These are phyloP conservation scores for Candida nitratophila DNA, from an alignment of 805 yeast genomes.

Conservation along the genomic window DNA sequence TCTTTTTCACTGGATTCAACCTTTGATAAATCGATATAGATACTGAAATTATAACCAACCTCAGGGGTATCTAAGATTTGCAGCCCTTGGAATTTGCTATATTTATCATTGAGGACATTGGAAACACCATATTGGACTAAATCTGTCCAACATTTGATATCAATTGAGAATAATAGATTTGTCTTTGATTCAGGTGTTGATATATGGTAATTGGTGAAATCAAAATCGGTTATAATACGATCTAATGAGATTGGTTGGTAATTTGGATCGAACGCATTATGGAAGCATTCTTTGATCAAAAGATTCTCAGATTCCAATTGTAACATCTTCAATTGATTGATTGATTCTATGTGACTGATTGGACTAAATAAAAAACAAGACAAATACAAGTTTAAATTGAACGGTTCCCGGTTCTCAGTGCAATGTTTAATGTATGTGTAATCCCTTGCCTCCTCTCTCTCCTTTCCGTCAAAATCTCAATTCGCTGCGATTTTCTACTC, in stretches of 20 bases:
- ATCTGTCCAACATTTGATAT: slow-evolving; percentile 73
- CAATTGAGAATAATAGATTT: slow-evolving; percentile 57
- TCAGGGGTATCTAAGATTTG: slow-evolving; percentile 36
- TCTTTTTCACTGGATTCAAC: slow-evolving; percentile 34
- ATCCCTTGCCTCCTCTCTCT: neutral
- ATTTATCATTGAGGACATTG: slow-evolving; percentile 44
- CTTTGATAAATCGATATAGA: slow-evolving; percentile 52
- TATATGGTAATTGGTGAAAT: slow-evolving; percentile 88
- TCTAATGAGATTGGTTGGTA: slow-evolving; percentile 53
- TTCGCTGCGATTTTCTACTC: neutral
- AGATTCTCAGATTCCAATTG: slow-evolving; percentile 81
- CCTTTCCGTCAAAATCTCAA: neutral
- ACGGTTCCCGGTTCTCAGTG: too few species aligned
- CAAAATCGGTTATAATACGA: slow-evolving; percentile 90
- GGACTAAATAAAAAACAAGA: too few species aligned
- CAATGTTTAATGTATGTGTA: too few species aligned
- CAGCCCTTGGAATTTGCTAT: slow-evolving; percentile 34
- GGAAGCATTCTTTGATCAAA: slow-evolving; percentile 71
- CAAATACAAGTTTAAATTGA: too few species aligned
- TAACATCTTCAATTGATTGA: slow-evolving; percentile 43
- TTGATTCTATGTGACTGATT: neutral
- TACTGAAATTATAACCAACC: slow-evolving; percentile 74
- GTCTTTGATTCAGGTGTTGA: slow-evolving; percentile 79
- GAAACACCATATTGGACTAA: slow-evolving; percentile 60
- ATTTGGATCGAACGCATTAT: slow-evolving; percentile 54